Evolutionary conservation across 345 rosid genomes (phyloP).

Genomic region (Pugionium dolabratum): DNA sequence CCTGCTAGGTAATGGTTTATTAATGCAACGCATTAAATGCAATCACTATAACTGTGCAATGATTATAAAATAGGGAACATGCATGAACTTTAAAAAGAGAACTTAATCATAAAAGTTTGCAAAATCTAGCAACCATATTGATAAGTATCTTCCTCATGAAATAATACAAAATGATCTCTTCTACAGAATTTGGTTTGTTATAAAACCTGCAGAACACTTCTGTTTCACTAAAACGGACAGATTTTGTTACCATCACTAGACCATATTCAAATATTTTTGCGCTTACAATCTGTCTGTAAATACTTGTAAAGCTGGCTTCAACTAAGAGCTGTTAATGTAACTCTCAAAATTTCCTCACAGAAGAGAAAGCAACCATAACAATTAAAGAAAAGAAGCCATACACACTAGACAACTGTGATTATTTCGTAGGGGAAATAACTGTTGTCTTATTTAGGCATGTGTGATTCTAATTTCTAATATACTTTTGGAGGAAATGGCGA

Average conservation of each 20-base stretch:
- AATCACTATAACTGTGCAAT: no score
- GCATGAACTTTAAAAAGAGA: background rate
- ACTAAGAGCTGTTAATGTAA: no score
- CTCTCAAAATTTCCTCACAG: no score
- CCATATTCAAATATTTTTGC: background rate
- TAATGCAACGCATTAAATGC: background rate
- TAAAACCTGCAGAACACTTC: slow-evolving; percentile 3
- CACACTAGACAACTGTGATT: background rate
- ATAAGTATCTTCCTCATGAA: slow-evolving; percentile 1
- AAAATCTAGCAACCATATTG: slow-evolving; percentile 4
- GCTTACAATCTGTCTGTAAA: slow-evolving; percentile 2
- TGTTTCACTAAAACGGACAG: background rate
- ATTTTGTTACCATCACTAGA: background rate
- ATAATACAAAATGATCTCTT: no score
- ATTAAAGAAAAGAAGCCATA: background rate
- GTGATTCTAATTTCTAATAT: background rate
- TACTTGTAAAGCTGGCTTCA: slow-evolving; percentile 9
- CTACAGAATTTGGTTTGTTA: background rate
- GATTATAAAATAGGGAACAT: no score
- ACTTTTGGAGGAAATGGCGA: background rate
- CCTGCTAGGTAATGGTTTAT: slow-evolving; percentile 49
- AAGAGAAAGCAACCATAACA: no score
- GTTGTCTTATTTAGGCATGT: no score
- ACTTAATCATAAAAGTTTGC: background rate
- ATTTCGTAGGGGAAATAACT: no score